A percentile compares a stretch with the other conserved stretches of the same genome.
phyloP scores from a whole-genome alignment of 179 eudicot species.

The Monotropa hypopitys region DNA sequence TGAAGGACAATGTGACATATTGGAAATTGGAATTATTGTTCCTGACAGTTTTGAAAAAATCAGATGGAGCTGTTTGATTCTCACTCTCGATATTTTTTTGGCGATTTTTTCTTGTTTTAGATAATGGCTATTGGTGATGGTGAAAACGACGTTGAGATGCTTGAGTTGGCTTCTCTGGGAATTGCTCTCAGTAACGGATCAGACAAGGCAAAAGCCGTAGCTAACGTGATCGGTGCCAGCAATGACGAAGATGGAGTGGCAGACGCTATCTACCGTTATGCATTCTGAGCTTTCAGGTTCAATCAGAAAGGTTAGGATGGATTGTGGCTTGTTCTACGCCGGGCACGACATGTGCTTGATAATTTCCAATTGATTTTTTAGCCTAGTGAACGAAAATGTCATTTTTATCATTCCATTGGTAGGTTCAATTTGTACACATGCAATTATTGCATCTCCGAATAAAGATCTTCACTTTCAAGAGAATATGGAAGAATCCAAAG shows the following conservation, averaged over 20 bases:
- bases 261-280: slow-evolving; percentile 85
- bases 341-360: not conserved
- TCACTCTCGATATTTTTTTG: not conserved
- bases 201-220: slow-evolving; percentile 74
- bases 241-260: slow-evolving; percentile 96
- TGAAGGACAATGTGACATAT: not conserved
- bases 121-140: slow-evolving; percentile 95
- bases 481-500: too few species aligned
- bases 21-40: not conserved
- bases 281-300: slow-evolving; percentile 40
- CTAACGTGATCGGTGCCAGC: slow-evolving; percentile 62
- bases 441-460: not conserved
- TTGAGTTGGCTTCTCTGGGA: slow-evolving; percentile 65
- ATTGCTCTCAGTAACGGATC: slow-evolving; percentile 86
- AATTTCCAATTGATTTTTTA: not conserved
- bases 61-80: not conserved
- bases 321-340: not conserved
- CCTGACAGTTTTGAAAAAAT: not conserved
- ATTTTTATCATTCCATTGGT: too few species aligned
- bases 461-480: not conserved
- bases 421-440: not conserved
- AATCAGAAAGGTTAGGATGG: not conserved
- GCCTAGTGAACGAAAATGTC: not conserved
- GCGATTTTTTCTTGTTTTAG: slow-evolving; percentile 17
- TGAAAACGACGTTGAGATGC: slow-evolving; percentile 92